These are phyloP conservation scores for Quercus gilva DNA, from an alignment of 306 rosid species.

Conservation along the genomic window DNA sequence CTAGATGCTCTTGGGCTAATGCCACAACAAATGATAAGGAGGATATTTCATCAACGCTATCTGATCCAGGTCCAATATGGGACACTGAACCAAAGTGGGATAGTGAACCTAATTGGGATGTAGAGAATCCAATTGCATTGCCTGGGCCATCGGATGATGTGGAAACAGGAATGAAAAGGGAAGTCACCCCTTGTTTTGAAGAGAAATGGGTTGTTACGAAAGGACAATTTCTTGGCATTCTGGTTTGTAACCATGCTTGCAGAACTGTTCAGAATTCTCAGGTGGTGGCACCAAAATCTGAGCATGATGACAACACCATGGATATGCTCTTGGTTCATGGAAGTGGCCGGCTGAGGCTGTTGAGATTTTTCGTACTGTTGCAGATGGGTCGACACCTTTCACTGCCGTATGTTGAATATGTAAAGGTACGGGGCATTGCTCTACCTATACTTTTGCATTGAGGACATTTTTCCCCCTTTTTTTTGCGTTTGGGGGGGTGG, in stretches of 20 bases:
- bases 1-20: conserved; percentile 83
- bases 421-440: conserved; percentile 60
- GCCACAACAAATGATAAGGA: conserved; percentile 75
- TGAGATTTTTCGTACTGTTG: conserved; percentile 86
- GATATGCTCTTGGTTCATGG: conserved; percentile 91
- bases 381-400: conserved; percentile 95
- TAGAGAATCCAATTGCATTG: conserved; percentile 86
- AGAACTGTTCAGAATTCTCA: conserved; percentile 95
- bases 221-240: conserved; percentile 86
- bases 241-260: conserved; percentile 97
- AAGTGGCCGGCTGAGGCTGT: conserved; percentile 77
- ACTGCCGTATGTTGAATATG: conserved; percentile 89
- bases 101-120: conserved; percentile 77
- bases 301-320: conserved; percentile 76
- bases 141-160: conserved; percentile 76
- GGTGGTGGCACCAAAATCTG: conserved; percentile 95
- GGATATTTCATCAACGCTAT: conserved; percentile 91
- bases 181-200: conserved; percentile 51
- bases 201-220: conserved; percentile 80
- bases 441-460: neutral
- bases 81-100: conserved; percentile 99
- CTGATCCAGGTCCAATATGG: conserved; percentile 99
- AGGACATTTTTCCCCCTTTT: neutral
- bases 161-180: conserved; percentile 56
- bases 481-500: neutral